Base-by-base conservation (phyloP, 495 filamentous ascomycete species). In the Penicillium cataractarum region DNA sequence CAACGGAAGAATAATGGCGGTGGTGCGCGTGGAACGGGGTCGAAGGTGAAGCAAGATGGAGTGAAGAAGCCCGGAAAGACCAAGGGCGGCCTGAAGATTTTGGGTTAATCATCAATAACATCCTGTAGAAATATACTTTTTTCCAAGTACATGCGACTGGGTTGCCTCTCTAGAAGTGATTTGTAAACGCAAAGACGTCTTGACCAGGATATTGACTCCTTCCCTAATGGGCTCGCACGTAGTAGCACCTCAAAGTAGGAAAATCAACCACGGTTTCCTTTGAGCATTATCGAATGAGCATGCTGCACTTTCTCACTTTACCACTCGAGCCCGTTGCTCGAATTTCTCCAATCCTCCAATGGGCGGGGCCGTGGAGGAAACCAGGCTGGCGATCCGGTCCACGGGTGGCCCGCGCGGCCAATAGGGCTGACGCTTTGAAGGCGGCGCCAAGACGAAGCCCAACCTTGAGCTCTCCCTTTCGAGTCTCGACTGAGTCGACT, bases 61-160 rank as follows among this genome's bases (percentile, higher is more conserved):
- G 81, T 96, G 40, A 96, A 95, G 82, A 88, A 90, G 57, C 85
- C 86, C 1, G 83, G 84, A 52, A 93, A 93, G 81, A 93, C 89
- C 1, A 91, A 91, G 77, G 88, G 88, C 8, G 92, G 92, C 4
- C 67, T 93, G 70, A 90, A 84, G 73, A 78, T 96, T 58, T 72
- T 96, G 40, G 92, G 92, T 62, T 96, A 78, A 86, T 2, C 29
- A 17, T 32, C 42, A n/a, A 46, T 46, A 21, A 24, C 8, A 22
- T 22, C 9, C 1, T 22, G 19, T 46, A 12, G 8, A 10, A 50
- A 29, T 17, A 50, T 15, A 50, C 6, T 0, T 3, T 26, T 50
- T 29, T 9, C n/a, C n/a, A n/a, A n/a, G n/a, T n/a, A n/a, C n/a
- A n/a, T n/a, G n/a, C n/a, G n/a, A n/a, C n/a, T n/a, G n/a, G n/a